phyloP scores from a whole-genome alignment of 371 early-diverging fungal genomes.

The Mortierella sp. region DNA sequence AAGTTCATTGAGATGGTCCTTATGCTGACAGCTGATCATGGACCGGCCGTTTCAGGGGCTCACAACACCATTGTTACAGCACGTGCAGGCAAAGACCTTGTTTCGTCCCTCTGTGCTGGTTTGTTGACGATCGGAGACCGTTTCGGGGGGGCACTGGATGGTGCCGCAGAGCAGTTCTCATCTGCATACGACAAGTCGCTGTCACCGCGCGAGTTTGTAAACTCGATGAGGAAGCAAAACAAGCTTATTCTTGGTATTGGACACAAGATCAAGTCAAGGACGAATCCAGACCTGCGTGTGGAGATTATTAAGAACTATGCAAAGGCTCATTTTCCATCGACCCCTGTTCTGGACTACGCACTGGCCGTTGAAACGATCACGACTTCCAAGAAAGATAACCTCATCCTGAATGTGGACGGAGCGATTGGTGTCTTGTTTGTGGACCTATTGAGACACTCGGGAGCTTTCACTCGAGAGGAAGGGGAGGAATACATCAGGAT shows the following conservation, averaged over 20 bases:
- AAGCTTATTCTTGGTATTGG: constrained; percentile 96
- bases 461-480: constrained; percentile 94
- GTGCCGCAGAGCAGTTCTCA: constrained; percentile 92
- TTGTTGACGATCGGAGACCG: constrained; percentile 95
- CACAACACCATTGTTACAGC: constrained; percentile 99
- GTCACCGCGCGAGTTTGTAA: constrained; percentile 92
- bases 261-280: constrained; percentile 98
- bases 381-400: constrained; percentile 96
- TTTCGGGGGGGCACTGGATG: constrained; percentile 98
- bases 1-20: constrained; percentile 99
- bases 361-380: constrained; percentile 95
- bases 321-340: constrained; percentile 87
- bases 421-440: constrained; percentile 96
- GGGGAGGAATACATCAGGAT: constrained; percentile 97
- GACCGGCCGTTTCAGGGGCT: constrained; percentile 94
- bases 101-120: constrained; percentile 94
- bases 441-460: constrained; percentile 91
- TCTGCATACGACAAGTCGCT: constrained; percentile 89
- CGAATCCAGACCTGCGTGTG: constrained; percentile 98
- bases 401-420: constrained; percentile 98
- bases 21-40: constrained; percentile 99
- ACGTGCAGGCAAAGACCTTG: constrained; percentile 97
- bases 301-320: constrained; percentile 94
- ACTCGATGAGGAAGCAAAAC: constrained; percentile 84
- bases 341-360: constrained; percentile 93